These are phyloP conservation scores for Paramecium tetraurelia DNA, from an alignment of 73 alveolate genomes.

Conservation along the genomic window DNA sequence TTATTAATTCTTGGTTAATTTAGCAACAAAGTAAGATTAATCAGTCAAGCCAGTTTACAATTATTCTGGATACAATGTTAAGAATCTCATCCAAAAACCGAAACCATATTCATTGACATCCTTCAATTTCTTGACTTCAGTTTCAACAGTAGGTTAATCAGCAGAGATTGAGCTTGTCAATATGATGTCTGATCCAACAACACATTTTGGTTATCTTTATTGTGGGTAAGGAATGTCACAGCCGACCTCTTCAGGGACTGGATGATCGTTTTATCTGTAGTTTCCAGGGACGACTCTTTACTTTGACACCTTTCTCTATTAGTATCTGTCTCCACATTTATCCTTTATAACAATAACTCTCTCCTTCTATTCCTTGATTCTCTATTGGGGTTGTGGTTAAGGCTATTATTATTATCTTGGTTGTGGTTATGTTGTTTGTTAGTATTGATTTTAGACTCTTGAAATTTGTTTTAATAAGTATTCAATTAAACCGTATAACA, in stretches of 20 bases:
- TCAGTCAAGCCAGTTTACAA: not conserved
- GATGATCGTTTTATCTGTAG: conserved; percentile 19
- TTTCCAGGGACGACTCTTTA: conserved; percentile 14
- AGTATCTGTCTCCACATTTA: not conserved
- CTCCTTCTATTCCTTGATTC: not conserved
- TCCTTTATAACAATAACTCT: not conserved
- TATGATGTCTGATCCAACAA: conserved; percentile 20
- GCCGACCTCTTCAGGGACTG: conserved; percentile 4
- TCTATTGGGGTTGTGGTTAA: not conserved
- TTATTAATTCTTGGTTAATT: not conserved
- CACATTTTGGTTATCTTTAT: conserved; percentile 27
- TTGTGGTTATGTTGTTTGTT: not conserved
- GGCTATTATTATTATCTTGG: not conserved
- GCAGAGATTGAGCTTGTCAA: conserved; percentile 6
- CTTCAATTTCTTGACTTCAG: not conserved
- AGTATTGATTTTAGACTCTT: not conserved
- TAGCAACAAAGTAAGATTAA: conserved; percentile 19
- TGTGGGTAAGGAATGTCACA: not conserved
- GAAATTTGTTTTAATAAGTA: not conserved
- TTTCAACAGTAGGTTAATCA: conserved; percentile 10
- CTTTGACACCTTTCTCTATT: not conserved
- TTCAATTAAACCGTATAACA: conserved; percentile 36
- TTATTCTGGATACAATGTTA: not conserved
- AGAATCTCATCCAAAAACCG: conserved; percentile 41
- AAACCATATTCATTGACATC: conserved; percentile 44